Evolutionary conservation across 1,284 basidiomycete species (phyloP), one percentile per base, ranked within the genome.

Genomic region (Clitocybe nebularis): DNA sequence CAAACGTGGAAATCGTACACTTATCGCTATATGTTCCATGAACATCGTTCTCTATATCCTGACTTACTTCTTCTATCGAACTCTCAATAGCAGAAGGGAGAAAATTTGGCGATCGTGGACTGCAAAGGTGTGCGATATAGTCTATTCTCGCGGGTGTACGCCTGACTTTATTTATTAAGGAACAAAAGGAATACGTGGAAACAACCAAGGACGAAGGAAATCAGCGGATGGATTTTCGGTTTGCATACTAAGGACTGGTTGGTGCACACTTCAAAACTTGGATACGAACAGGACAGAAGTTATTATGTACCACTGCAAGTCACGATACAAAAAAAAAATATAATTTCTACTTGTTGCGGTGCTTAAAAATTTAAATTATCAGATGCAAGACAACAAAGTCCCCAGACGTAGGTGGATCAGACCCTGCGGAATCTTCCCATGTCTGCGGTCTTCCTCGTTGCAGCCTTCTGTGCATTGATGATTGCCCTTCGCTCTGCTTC

Each of bases 161-260:
- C 17, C 4, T 37, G 13, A 25, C 22, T 13, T 16, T 19, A 46
- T 34, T 28, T 35, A 11, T 28, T 19, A 51, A 81, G 79, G 67
- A 81, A 55, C 71, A 70, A 57, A 60, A 69, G 46, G 60, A 76
- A 34, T 82, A 82, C 52, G 51, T 81, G 0, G 69, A 76, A 46
- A 78, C 66, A 11, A 81, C 79, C 8, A 74, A 66, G 35, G 79
- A 84, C 45, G 59, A 68, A 53, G 79, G 79, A 13, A 81, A 81
- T 52, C 54, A 69, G 41, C 64, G 73, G 41, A 54, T 81, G 39
- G 78, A 81, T 51, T 81, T 81, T 66, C 66, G 77, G 10, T 81
- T 81, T 51, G 72, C 67, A 5, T 77, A 80, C 52, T 79, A 59
- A 60, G n/a, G n/a, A n/a, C n/a, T n/a, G n/a, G n/a, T n/a, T n/a